Evolutionary conservation across 2,329 filamentous ascomycete species (phyloP), one percentile per base, ranked within the genome.

Genomic region (Ceratocystis papillata): DNA sequence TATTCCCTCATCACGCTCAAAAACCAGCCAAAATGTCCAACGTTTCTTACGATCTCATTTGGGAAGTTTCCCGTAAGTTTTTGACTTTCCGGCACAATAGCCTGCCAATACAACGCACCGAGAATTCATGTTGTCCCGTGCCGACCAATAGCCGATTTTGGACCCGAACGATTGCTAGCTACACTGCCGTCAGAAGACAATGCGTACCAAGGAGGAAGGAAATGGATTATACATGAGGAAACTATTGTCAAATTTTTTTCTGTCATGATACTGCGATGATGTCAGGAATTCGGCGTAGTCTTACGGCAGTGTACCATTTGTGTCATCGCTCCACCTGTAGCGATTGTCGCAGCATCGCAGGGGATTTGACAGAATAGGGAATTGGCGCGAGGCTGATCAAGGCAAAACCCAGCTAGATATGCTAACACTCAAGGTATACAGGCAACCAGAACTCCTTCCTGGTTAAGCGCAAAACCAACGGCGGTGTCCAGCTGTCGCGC

Each of bases 21-120:
- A 70, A 57, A 59, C 69, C 75, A 73, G 74, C 74, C 82, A 84
- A 78, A 78, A 84, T 84, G 81, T 77, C 78, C 74, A 90, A 91
- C 82, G 83, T 96, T 76, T 95, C 91, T 78, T 80, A 87, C 76
- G 92, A 96, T 81, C 84, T 96, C 74, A 81, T 96, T 83, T 97
- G 93, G 93, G 88, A 93, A 85, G 81, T 95, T 79, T 87, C 87
- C 83, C 90, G 92, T 96, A 87, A 79, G 91, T 91, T 85, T 65
- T 33, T 57, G 53, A 28, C 44, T 30, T 50, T 63, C 25, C 20
- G 20, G 20, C 46, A 41, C 44, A 17, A 22, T 17, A 12, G 12
- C 22, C 25, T 33, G 57, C 20, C 60, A 6, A 41, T 28, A 65
- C 10, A 59, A 37, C 37, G 41, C 7, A 45, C 41, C 50, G 15